Percentiles rank a stretch among this genome's conserved stretches.
phyloP scores from a whole-genome alignment of 2,329 filamentous ascomycete species.

The Diplodia seriata region DNA sequence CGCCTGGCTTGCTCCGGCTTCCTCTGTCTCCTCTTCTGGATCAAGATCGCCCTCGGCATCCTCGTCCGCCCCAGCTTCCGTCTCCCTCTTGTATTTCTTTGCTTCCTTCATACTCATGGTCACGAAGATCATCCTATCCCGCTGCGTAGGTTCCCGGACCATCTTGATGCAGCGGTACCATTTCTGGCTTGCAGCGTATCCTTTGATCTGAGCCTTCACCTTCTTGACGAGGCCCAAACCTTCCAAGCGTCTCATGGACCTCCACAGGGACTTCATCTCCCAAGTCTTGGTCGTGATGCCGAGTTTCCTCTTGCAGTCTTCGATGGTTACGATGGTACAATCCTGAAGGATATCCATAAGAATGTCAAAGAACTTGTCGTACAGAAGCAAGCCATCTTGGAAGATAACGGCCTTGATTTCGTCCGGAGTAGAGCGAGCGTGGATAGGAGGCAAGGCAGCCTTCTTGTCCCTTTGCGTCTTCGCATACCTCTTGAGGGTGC shows the following conservation, averaged over 20 bases:
- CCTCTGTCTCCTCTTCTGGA: slow-evolving; percentile 39
- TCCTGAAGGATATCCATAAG: slow-evolving; percentile 59
- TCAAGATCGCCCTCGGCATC: slow-evolving; percentile 31
- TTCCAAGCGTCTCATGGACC: slow-evolving; percentile 50
- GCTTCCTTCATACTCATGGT: slow-evolving; percentile 39
- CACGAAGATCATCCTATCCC: slow-evolving; percentile 45
- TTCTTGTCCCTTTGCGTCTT: slow-evolving; percentile 41
- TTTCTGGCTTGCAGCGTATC: slow-evolving; percentile 37
- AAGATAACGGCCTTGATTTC: slow-evolving; percentile 46
- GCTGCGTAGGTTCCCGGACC: slow-evolving; percentile 45
- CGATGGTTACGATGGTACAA: slow-evolving; percentile 58
- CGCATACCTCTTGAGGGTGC: slow-evolving; percentile 60
- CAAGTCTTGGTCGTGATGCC: slow-evolving; percentile 41
- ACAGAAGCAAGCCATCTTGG: slow-evolving; percentile 52
- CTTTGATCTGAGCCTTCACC: slow-evolving; percentile 47
- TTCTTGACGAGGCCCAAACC: slow-evolving; percentile 51
- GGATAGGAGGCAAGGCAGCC: slow-evolving; percentile 28
- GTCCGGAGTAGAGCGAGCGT: slow-evolving; percentile 25
- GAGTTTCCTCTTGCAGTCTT: slow-evolving; percentile 56
- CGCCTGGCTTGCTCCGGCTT: slow-evolving; percentile 38
- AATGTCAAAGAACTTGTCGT: slow-evolving; percentile 57
- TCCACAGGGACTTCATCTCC: slow-evolving; percentile 49
- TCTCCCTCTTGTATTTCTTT: slow-evolving; percentile 19
- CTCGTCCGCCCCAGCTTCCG: slow-evolving; percentile 28
- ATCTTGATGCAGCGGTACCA: slow-evolving; percentile 51